Evolutionary conservation across 1,284 basidiomycete genomes (phyloP).

Genomic region (Fereydounia khargensis): DNA sequence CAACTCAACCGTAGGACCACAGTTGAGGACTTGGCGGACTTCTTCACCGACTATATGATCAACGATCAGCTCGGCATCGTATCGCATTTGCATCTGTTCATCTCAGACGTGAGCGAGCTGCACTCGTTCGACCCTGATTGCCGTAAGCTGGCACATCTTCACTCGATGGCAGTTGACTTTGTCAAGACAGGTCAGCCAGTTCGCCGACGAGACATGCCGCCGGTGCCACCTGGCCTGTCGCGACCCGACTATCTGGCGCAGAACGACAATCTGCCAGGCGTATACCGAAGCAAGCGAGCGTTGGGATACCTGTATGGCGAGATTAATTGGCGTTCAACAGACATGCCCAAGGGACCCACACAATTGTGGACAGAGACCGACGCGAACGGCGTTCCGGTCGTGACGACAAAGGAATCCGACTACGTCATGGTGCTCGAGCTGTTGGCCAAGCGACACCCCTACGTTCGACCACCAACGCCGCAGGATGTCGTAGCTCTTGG

Average conservation of each 20-base stretch:
- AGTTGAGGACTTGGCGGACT: slow-evolving; percentile 70
- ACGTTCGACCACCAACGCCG: not conserved
- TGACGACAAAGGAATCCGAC: slow-evolving; percentile 10
- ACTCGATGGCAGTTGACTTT: slow-evolving; percentile 65
- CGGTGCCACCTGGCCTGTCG: slow-evolving; percentile 3
- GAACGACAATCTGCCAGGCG: slow-evolving; percentile 2
- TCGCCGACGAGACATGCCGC: slow-evolving; percentile 14
- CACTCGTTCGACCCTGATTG: slow-evolving; percentile 67
- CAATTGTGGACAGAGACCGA: slow-evolving; percentile 2
- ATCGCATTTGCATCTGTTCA: slow-evolving; percentile 65
- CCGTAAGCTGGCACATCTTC: slow-evolving; percentile 66
- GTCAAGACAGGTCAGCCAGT: slow-evolving; percentile 33
- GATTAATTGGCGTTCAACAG: slow-evolving; percentile 14
- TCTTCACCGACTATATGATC: slow-evolving; percentile 66
- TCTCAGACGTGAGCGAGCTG: slow-evolving; percentile 66
- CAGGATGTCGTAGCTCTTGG: slow-evolving; percentile 10
- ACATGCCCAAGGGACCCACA: slow-evolving; percentile 8
- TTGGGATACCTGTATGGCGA: slow-evolving; percentile 13
- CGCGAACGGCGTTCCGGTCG: slow-evolving; percentile 2
- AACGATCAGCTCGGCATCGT: slow-evolving; percentile 66
- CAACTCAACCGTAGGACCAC: slow-evolving; percentile 62
- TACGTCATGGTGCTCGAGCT: slow-evolving; percentile 5
- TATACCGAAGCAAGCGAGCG: slow-evolving; percentile 12
- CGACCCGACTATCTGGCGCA: slow-evolving; percentile 17
- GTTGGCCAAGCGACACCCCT: slow-evolving; percentile 3